Base-by-base conservation (phyloP, 2,329 filamentous ascomycete species). In the Nemania diffusa region DNA sequence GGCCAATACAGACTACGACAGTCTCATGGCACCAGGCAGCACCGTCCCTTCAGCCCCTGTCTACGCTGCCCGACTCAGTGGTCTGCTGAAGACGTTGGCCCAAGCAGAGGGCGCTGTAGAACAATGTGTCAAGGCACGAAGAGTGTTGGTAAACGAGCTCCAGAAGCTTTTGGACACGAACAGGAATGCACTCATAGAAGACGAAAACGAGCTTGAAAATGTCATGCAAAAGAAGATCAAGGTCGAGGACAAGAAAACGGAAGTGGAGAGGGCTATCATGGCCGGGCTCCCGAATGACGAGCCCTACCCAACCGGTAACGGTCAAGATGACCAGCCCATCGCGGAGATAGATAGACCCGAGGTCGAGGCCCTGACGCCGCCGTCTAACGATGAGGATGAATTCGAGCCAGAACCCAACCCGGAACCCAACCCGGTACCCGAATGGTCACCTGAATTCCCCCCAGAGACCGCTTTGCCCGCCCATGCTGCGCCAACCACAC, bases 261-360 rank as follows among this genome's bases (percentile, higher is more conserved):
- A 96, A 55, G 94, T 99, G 7, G 96, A 99, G 79, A 89, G 95
- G 71, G 91, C 89, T 56, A 98, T 99, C 72, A 93, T 99, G 87
- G 89, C 91, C 58, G 93, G 92, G 8, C 85, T 97, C 24, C 86
- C 88, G 1, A 86, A 89, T 8, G 83, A 83, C 60, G 84, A 87
- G 64, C 81, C 83, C 22, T 80, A 82, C 8, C 83, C 87, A 9
- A 81, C 84, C 3, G 82, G 84, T 2, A 81, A 83, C 8, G 79
- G 83, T 56, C 76, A 83, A 40, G 79, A 79, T n/a, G 80, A 79
- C 42, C 85, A 80, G 68, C 82, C 83, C 3, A 79, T 79, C 15
- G 79, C 84, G 27, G 91, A 93, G 70, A 88, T 88, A 13, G 88
- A 90, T 68, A 89, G 93, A 37, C 94, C 95, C 1, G 89, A 94